Evolutionary conservation across 371 early-diverging fungal genomes (phyloP), one percentile per base, ranked within the genome.

Genomic region (Mucor plumbeus): DNA sequence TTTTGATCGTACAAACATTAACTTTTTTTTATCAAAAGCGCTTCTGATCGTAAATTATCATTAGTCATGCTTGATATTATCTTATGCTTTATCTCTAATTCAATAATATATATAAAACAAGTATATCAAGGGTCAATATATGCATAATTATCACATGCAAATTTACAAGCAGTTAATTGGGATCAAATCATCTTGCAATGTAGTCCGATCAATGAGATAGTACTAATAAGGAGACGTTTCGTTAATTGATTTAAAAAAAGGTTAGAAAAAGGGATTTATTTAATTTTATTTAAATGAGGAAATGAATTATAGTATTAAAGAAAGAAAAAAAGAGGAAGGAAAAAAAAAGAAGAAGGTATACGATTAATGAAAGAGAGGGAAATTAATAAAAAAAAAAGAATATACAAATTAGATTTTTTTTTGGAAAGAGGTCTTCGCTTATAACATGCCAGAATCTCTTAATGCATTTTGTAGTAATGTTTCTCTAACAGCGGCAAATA

Each of bases 401-500:
- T 60, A 44, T 39, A 60, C 40, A 40, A 31, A 60, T 47, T 47
- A 47, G 47, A 47, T 47, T 47, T 47, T 19, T n/a, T 47, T 47
- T n/a, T n/a, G n/a, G n/a, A n/a, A 7, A 10, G n/a, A 19, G 7
- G 2, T 44, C 8, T 40, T 36, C 8, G 14, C n/a, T 47, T 85
- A 89, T 67, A 90, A 68, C 65, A 90, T 89, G 47, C 91, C 91
- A 55, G 88, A 88, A 71, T 89, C 90, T 68, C 86, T 84, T 21
- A 90, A 65, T 26, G 89, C 88, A 68, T 90, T 90, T 68, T 92
- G 92, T 36, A 92, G 65, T 43, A 92, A 87, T 1, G 92, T 92
- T 68, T 92, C 91, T 69, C 90, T 91, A 59, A 93, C 90, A 7
- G 92, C 93, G 31, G 90, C 88, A 82, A 92, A 90, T 8, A 92